Percentiles rank a stretch among this genome's conserved stretches.
These are phyloP conservation scores for Blastocystis sp. DNA, from an alignment of 352 stramenopile genomes.

Conservation along the genomic window DNA sequence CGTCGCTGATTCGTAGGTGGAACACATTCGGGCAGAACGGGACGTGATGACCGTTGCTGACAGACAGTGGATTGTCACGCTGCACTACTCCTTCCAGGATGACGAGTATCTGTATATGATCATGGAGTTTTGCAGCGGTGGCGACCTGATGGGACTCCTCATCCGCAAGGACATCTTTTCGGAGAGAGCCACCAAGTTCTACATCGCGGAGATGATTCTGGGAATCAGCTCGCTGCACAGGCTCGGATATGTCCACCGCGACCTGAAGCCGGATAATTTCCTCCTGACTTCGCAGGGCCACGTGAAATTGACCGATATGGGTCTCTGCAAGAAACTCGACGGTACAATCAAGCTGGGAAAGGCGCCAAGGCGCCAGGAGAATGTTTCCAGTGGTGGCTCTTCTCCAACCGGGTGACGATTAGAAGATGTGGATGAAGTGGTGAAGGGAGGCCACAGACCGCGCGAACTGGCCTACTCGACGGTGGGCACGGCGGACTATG, in stretches of 20 bases:
- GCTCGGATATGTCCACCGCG: slow-evolving; percentile 91
- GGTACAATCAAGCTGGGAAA: neutral
- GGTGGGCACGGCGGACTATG: slow-evolving; percentile 97
- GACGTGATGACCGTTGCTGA: slow-evolving; percentile 92
- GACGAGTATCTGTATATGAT: slow-evolving; percentile 82
- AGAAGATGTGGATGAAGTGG: slow-evolving; percentile 1
- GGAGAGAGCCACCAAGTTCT: slow-evolving; percentile 86
- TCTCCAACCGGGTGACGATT: neutral
- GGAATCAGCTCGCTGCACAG: slow-evolving; percentile 95
- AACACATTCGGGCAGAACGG: slow-evolving; percentile 91
- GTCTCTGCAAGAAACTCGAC: slow-evolving; percentile 76
- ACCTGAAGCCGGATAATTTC: slow-evolving; percentile 82
- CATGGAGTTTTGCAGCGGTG: slow-evolving; percentile 97
- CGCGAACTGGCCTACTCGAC: slow-evolving; percentile 91
- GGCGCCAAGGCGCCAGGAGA: neutral
- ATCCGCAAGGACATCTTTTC: slow-evolving; percentile 95
- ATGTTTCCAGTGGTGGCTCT: neutral
- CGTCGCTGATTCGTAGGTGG: slow-evolving; percentile 81
- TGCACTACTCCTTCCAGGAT: slow-evolving; percentile 95
- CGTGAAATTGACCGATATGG: slow-evolving; percentile 97
- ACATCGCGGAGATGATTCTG: slow-evolving; percentile 94
- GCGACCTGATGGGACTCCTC: slow-evolving; percentile 97
- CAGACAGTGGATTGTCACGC: slow-evolving; percentile 91
- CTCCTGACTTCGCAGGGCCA: slow-evolving; percentile 94
- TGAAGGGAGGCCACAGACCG: slow-evolving; percentile 76